A percentile compares a stretch with the other conserved stretches of the same genome.
Evolutionary conservation across 2,329 filamentous ascomycete genomes (phyloP).

Genomic region (Chaetomium sp.): DNA sequence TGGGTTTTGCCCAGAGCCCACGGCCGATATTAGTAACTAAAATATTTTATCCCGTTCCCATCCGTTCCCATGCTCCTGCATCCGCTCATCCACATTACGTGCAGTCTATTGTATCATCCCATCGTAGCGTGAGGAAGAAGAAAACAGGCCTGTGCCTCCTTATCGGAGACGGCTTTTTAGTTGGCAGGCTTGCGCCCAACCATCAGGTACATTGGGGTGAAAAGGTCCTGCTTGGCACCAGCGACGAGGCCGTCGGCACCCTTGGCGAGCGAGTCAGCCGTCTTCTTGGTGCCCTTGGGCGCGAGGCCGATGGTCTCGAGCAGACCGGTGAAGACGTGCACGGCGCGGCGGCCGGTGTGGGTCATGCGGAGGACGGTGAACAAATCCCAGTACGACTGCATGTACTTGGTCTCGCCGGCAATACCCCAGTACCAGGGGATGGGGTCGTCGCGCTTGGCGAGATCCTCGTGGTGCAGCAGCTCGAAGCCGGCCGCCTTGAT

Average conservation of each 20-base stretch:
- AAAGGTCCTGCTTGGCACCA: slow-evolving; percentile 82
- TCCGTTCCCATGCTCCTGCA: slow-evolving; percentile 2
- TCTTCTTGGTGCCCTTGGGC: slow-evolving; percentile 83
- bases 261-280: slow-evolving; percentile 77
- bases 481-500: slow-evolving; percentile 86
- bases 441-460: slow-evolving; percentile 67
- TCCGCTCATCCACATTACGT: slow-evolving; percentile 14
- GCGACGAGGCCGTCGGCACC: slow-evolving; percentile 82
- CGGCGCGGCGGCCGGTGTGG: slow-evolving; percentile 65
- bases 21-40: slow-evolving; percentile 8
- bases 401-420: slow-evolving; percentile 76
- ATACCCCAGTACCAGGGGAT: slow-evolving; percentile 94
- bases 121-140: slow-evolving; percentile 11
- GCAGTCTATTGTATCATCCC: slow-evolving; percentile 13
- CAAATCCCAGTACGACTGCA: slow-evolving; percentile 71
- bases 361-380: slow-evolving; percentile 87
- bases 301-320: slow-evolving; percentile 71
- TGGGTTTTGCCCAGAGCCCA: not conserved
- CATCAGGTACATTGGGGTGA: slow-evolving; percentile 98
- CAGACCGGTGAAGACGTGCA: slow-evolving; percentile 69
- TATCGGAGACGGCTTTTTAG: slow-evolving; percentile 17
- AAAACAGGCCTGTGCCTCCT: not conserved
- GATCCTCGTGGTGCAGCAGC: slow-evolving; percentile 75
- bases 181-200: slow-evolving; percentile 72
- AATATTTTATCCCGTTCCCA: slow-evolving; percentile 1